Evolutionary conservation across 495 filamentous ascomycete genomes (phyloP), one percentile per base, ranked within the genome.

Genomic region (Beverwykella pulmonaria): DNA sequence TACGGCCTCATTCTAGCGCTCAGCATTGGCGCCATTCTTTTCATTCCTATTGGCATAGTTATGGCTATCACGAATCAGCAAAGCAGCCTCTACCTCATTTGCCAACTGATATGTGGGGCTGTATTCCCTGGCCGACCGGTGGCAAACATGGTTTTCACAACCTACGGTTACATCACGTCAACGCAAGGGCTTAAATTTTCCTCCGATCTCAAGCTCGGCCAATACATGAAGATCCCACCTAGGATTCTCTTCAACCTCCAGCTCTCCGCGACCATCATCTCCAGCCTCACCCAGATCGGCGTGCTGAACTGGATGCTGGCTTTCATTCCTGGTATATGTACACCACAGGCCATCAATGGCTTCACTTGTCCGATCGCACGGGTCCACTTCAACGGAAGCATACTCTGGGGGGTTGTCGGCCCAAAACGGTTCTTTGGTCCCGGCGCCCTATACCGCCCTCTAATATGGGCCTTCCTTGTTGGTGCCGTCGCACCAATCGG

Each of bases 211-310:
- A 96, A 96, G 74, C 84, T 95, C 0, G 92, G 92, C 29, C 89
- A 93, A 73, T 95, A 96, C 75, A 93, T 95, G 90, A 95, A 96
- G 76, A 92, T 96, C 55, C 92, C 92, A 19, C 91, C 92, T 0
- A 86, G 89, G 14, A 83, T 88, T 58, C 79, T 96, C 9, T 96
- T 95, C 77, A 77, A 79, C 6, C 89, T 93, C 3, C 92, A 96
- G 68, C 88, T 94, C 80, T 81, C 88, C 34, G 91, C 92, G 26
- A 93, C 91, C 0, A 78, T 92, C 59, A 80, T 95, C 19, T 90
- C 88, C 1, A 90, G 88, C 20, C 54, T 94, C 53, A 93, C 89
- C 0, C 92, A 96, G 69, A 92, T 93, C 71, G 82, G 81, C 29
- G 90, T 95, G 7, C 79, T 94, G 23, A 92, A 93, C 75, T 96